Evolutionary conservation across 129 eudicot species (phyloP), one percentile per base, ranked within the genome.

Genomic region (Mikania micrantha): DNA sequence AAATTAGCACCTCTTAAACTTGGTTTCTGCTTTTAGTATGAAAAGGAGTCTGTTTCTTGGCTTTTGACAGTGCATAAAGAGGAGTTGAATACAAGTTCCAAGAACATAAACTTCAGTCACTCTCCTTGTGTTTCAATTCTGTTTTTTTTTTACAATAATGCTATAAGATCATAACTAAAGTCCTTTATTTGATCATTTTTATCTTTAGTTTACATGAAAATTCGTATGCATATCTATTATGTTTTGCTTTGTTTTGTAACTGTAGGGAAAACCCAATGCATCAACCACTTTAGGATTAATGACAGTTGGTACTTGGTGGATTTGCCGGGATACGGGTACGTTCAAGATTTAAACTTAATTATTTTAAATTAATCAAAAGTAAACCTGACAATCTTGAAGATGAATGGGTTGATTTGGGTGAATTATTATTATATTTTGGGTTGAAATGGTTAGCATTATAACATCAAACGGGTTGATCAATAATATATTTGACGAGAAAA

Each of bases 191-290:
- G n/a, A 7, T 45, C 45, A 45, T 42, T 58, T 57, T 28, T 27
- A 25, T 10, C 16, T 16, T 27, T 4, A 9, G 41, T 9, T 40
- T 12, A 40, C 45, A 40, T 9, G 45, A 40, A 40, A 39, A 39
- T 32, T 32, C 6, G 9, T 59, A 57, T 64, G 4, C 5, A 28
- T 2, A 42, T 21, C 36, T 32, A 58, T 59, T 67, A 59, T 70
- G 47, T n/a, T 5, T 67, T 17, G 35, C 15, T 39, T 73, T 60
- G 47, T 32, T 57, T 68, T 86, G 77, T 88, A 93, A 96, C 65
- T 86, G 77, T 88, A 93, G 98, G 98, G 47, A 93, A 93, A 68
- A 93, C 98, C 69, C 98, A 88, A 76, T 93, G 98, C 78, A 93
- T 93, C 88, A 93, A 93, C 82, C 98, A 93, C 80, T 93, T 93